Conservation (phyloP, 106 monocot genomes). For the Iris macrosiphon region DNA sequence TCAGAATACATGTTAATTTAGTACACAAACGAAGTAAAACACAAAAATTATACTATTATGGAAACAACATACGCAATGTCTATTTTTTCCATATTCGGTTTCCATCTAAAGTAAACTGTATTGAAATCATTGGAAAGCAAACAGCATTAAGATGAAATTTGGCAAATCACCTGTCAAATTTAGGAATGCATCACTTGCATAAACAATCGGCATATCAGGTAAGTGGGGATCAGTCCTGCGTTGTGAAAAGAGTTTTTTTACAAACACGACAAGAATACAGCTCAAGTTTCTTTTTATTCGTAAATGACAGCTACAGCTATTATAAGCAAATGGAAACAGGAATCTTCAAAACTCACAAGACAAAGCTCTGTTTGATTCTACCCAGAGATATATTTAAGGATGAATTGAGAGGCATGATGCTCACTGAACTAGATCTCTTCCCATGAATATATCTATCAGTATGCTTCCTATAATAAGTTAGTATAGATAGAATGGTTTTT, state of each 20-base stretch:
- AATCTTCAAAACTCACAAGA: slow-evolving; percentile 90
- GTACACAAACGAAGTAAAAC: no score
- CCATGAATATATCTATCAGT: slow-evolving; percentile 48
- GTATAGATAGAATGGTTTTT: slow-evolving; percentile 44
- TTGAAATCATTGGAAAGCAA: no score
- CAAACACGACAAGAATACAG: background rate
- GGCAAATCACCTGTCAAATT: slow-evolving; percentile 58
- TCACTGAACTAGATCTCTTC: slow-evolving; percentile 37
- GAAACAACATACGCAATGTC: no score
- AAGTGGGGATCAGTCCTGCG: slow-evolving; percentile 82
- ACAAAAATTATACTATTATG: no score
- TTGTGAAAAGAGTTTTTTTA: slow-evolving; percentile 10
- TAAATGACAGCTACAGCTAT: background rate
- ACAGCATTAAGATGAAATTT: background rate
- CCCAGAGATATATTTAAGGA: slow-evolving; percentile 78
- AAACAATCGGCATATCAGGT: slow-evolving; percentile 88
- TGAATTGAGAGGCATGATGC: slow-evolving; percentile 38
- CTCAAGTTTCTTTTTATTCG: background rate
- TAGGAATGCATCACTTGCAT: slow-evolving; percentile 88
- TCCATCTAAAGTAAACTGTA: no score
- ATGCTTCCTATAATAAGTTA: slow-evolving; percentile 63
- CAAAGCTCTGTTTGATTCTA: slow-evolving; percentile 99
- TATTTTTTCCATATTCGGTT: no score
- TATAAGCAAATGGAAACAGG: slow-evolving; percentile 2
- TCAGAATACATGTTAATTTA: no score